A percentile compares a stretch with the other conserved stretches of the same genome.
phyloP scores from a whole-genome alignment of 164 flowering plant species.

The Sextonia rubra region DNA sequence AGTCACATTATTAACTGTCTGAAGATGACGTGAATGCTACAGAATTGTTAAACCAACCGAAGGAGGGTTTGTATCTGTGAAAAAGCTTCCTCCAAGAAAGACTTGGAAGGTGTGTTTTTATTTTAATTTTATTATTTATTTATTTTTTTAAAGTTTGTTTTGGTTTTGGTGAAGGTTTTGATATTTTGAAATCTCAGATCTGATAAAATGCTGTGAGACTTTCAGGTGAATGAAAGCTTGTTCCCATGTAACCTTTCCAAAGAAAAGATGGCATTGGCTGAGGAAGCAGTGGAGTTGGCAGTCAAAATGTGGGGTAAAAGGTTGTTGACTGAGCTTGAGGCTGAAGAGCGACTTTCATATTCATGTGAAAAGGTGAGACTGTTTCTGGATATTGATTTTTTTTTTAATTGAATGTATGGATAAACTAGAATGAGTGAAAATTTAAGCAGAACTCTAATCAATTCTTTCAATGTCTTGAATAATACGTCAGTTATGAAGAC shows the following conservation, averaged over 20 bases:
- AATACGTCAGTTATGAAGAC: not conserved
- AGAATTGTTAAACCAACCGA: conserved; percentile 82
- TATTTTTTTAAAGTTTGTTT: not conserved
- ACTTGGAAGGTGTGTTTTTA: conserved; percentile 73
- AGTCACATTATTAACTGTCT: conserved; percentile 1
- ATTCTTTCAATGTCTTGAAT: not conserved
- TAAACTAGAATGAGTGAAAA: not conserved
- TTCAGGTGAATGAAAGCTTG: conserved; percentile 79
- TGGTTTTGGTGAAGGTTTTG: not conserved
- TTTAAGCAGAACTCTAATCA: not conserved
- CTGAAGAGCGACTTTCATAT: conserved; percentile 91
- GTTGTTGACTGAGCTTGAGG: conserved; percentile 90
- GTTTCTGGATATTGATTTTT: not conserved
- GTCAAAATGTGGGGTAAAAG: conserved; percentile 80
- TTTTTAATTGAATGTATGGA: not conserved
- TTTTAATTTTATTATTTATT: conserved; percentile 1
- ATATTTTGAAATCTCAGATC: not conserved
- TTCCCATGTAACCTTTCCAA: conserved; percentile 82
- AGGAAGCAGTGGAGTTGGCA: conserved; percentile 85
- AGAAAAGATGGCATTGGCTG: conserved; percentile 55
- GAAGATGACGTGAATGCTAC: conserved; percentile 23
- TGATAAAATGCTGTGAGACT: conserved; percentile 7
- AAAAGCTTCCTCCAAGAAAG: conserved; percentile 71
- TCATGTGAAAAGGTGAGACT: conserved; percentile 86
- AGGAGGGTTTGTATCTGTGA: conserved; percentile 75